phyloP scores from a whole-genome alignment of 345 rosid species.

The Eucalyptus marginata region DNA sequence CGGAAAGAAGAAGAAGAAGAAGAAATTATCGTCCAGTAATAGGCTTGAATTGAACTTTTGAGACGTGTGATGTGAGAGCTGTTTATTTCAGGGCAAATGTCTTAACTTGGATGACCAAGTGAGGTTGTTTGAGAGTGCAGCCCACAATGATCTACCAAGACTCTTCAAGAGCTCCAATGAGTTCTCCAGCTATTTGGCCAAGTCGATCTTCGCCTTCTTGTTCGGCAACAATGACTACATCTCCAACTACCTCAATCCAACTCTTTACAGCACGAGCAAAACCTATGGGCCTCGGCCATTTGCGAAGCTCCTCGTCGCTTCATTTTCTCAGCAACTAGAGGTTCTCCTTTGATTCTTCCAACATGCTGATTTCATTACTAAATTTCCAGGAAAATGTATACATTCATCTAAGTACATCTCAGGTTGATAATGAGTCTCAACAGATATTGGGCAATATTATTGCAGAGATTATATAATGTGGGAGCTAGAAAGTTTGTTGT shows the following conservation, averaged over 20 bases:
- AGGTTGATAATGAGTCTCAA: not conserved
- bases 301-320: slow-evolving; percentile 7
- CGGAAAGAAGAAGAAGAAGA: not conserved
- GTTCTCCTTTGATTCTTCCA: not conserved
- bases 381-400: not conserved
- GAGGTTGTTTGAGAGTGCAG: slow-evolving; percentile 4
- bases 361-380: not conserved
- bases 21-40: no score
- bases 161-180: slow-evolving; percentile 1
- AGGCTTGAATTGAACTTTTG: not conserved
- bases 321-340: not conserved
- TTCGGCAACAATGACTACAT: slow-evolving; percentile 36
- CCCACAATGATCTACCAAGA: not conserved
- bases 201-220: slow-evolving; percentile 15
- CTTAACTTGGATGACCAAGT: slow-evolving; percentile 28
- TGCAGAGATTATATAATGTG: slow-evolving; percentile 12
- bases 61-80: not conserved
- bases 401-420: not conserved
- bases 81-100: slow-evolving; percentile 26
- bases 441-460: not conserved
- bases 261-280: not conserved
- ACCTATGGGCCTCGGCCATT: slow-evolving; percentile 4
- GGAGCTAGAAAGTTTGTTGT: slow-evolving; percentile 32
- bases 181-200: slow-evolving; percentile 7
- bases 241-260: not conserved